These are phyloP conservation scores for Neoarthrinium moseri DNA, from an alignment of 2,329 filamentous ascomycete genomes.

Conservation along the genomic window DNA sequence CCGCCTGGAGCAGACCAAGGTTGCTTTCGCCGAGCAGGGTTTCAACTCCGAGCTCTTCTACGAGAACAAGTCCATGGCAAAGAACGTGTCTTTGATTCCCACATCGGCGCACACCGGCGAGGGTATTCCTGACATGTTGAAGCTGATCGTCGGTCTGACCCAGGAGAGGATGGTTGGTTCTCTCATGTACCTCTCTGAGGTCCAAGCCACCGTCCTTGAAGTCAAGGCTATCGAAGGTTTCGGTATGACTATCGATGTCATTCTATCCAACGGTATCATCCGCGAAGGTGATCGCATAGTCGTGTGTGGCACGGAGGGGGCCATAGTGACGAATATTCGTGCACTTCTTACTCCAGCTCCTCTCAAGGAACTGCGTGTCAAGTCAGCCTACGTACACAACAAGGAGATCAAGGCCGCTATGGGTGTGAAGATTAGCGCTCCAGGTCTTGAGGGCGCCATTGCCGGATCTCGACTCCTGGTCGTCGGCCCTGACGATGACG, in stretches of 20 bases:
- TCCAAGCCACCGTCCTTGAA: constrained; percentile 96
- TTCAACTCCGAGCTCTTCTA: constrained; percentile 98
- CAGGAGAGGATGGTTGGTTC: constrained; percentile 97
- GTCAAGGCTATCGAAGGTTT: constrained; percentile 99
- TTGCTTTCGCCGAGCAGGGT: constrained; percentile 92
- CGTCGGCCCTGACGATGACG: constrained; percentile 91
- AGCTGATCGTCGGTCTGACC: constrained; percentile 86
- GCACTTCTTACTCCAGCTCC: constrained; percentile 90
- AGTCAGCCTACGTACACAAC: constrained; percentile 96
- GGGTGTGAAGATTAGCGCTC: constrained; percentile 98
- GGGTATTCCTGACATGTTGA: constrained; percentile 98
- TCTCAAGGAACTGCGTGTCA: constrained; percentile 90
- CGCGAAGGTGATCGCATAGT: constrained; percentile 93
- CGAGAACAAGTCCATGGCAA: constrained; percentile 97
- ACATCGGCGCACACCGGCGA: constrained; percentile 99
- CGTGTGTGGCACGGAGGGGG: constrained; percentile 92
- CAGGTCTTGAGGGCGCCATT: constrained; percentile 92
- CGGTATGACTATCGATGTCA: constrained; percentile 97
- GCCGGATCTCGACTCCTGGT: constrained; percentile 93
- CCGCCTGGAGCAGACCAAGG: constrained; percentile 84
- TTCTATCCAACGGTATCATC: constrained; percentile 92
- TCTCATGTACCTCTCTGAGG: constrained; percentile 97
- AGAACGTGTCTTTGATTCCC: constrained; percentile 91
- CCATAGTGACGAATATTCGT: constrained; percentile 92
- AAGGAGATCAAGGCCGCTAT: constrained; percentile 98